Conservation (phyloP, 2,329 filamentous ascomycete species). For the Colletotrichum neosansevieriae region DNA sequence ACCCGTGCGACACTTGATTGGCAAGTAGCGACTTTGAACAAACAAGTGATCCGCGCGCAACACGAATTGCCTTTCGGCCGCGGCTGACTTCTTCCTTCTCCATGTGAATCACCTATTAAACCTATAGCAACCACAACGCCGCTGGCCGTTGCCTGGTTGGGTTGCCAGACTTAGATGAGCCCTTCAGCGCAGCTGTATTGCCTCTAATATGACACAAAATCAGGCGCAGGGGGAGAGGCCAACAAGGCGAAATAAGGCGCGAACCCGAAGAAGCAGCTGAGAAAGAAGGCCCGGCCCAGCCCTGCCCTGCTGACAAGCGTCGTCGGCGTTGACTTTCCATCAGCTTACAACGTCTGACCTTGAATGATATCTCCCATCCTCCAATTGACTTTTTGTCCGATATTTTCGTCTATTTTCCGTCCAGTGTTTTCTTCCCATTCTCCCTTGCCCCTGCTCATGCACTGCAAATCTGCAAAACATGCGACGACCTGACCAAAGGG, state of each 20-base stretch:
- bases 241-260: conserved; percentile 11
- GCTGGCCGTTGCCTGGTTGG: too few species aligned
- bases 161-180: not conserved
- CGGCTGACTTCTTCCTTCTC: conserved; percentile 15
- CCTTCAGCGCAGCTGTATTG: not conserved
- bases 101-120: conserved; percentile 1
- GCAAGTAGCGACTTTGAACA: not conserved
- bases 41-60: not conserved
- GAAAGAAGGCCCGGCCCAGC: not conserved
- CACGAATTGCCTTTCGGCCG: conserved; percentile 2
- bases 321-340: not conserved
- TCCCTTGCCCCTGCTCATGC: not conserved
- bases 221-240: not conserved
- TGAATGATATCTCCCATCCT: not conserved
- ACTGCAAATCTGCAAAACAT: not conserved
- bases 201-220: too few species aligned
- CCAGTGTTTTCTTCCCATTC: not conserved
- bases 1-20: conserved; percentile 27
- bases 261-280: conserved; percentile 1
- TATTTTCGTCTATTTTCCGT: not conserved
- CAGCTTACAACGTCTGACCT: not conserved
- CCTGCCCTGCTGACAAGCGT: not conserved
- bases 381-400: conserved; percentile 12
- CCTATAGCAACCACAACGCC: not conserved
- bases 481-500: not conserved